phyloP scores from a whole-genome alignment of 768 basidiomycete genomes.

The Fomitopsis serialis region DNA sequence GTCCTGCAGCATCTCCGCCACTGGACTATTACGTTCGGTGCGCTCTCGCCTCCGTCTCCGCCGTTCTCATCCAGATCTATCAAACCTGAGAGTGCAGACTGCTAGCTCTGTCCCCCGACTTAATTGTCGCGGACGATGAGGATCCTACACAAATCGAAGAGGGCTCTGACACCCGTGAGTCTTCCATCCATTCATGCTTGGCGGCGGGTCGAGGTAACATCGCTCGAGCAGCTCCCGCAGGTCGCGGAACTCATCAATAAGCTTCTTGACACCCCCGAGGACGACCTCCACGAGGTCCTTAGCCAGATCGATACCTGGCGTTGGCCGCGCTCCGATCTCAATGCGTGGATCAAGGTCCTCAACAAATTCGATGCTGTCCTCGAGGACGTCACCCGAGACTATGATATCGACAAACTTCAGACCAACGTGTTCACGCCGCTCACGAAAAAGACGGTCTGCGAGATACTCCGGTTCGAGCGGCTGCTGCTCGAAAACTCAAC shows the following conservation, averaged over 20 bases:
- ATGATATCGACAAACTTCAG: constrained; percentile 84
- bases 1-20: constrained; percentile 1
- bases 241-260: constrained; percentile 76
- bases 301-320: constrained; percentile 75
- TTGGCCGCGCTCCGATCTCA: constrained; percentile 95
- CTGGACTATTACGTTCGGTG: background rate
- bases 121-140: constrained; percentile 49
- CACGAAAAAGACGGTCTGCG: constrained; percentile 69
- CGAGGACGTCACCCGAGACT: constrained; percentile 75
- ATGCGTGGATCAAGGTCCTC: constrained; percentile 92
- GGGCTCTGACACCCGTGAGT: constrained; percentile 71
- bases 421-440: constrained; percentile 68
- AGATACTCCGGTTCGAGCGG: constrained; percentile 85
- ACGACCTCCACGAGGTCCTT: constrained; percentile 68
- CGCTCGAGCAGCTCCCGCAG: constrained; percentile 57
- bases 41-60: constrained; percentile 3
- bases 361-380: constrained; percentile 93
- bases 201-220: constrained; percentile 14
- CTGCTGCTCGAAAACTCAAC: constrained; percentile 95
- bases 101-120: constrained; percentile 3
- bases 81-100: background rate
- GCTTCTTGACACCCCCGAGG: constrained; percentile 58
- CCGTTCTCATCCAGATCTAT: constrained; percentile 2
- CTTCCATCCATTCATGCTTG: constrained; percentile 7
- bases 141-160: constrained; percentile 84